These are phyloP conservation scores for Syzygium syzygioides DNA, from an alignment of 441 rosid genomes.

Conservation along the genomic window DNA sequence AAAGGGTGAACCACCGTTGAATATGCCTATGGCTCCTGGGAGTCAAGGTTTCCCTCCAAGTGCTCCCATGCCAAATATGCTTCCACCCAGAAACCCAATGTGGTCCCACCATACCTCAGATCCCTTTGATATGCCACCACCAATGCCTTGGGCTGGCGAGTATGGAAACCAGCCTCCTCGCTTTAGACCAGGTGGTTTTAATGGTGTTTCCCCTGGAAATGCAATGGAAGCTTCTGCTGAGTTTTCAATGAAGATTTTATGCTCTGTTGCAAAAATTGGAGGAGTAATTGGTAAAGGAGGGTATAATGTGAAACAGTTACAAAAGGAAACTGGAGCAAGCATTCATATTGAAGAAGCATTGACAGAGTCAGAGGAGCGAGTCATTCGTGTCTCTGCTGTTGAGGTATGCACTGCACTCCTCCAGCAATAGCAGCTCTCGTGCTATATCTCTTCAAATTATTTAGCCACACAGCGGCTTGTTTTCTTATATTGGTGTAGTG, in stretches of 20 bases:
- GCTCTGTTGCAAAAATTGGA: conserved; percentile 46
- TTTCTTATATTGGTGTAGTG: neutral
- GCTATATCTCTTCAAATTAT: neutral
- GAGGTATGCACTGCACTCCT: conserved; percentile 29
- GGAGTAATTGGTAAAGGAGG: conserved; percentile 68
- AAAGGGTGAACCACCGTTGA: conserved; percentile 32
- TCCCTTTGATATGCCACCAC: conserved; percentile 20
- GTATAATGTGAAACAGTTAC: conserved; percentile 38
- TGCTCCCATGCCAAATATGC: conserved; percentile 20
- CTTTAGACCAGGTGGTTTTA: conserved; percentile 26
- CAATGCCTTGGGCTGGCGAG: conserved; percentile 28
- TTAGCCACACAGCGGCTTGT: neutral
- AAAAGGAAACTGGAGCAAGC: conserved; percentile 51
- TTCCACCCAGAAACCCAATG: conserved; percentile 24
- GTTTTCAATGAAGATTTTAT: conserved; percentile 39
- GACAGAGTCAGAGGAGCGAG: conserved; percentile 40
- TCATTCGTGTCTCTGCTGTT: conserved; percentile 40
- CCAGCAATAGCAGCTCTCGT: neutral
- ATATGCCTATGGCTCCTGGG: conserved; percentile 20
- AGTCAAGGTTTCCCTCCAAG: conserved; percentile 26
- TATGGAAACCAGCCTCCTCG: conserved; percentile 25
- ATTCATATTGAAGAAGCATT: conserved; percentile 49
- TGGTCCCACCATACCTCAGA: conserved; percentile 27
- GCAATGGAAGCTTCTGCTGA: conserved; percentile 39
- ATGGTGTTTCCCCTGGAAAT: conserved; percentile 26